phyloP scores from a whole-genome alignment of 176 grass and related monocot species.

The Musa schizocarpa region DNA sequence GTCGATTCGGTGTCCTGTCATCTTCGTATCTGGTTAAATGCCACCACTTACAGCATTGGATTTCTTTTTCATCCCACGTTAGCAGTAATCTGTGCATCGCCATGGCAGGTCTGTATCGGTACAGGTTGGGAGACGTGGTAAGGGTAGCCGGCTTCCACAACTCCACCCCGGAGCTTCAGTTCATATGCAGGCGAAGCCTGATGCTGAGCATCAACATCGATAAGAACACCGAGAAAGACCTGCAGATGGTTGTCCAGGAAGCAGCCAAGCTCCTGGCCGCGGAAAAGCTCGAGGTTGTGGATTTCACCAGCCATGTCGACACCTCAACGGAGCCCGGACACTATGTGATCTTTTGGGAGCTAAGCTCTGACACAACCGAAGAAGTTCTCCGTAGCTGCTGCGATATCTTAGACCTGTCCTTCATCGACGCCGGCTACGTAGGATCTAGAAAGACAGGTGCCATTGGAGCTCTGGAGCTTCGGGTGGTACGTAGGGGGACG shows the following conservation, averaged over 20 bases:
- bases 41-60: too few species aligned
- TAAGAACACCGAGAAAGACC: conserved; percentile 98
- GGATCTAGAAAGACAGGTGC: conserved; percentile 58
- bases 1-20: too few species aligned
- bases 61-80: too few species aligned
- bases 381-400: conserved; percentile 56
- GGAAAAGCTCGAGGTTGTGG: conserved; percentile 72
- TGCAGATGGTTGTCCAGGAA: conserved; percentile 71
- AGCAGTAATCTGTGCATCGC: too few species aligned
- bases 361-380: conserved; percentile 33
- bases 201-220: conserved; percentile 88
- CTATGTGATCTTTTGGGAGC: conserved; percentile 97
- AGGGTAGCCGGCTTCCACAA: conserved; percentile 65
- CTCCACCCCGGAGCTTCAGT: conserved; percentile 68
- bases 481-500: conserved; percentile 60
- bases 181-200: conserved; percentile 79
- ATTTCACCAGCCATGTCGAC: conserved; percentile 82
- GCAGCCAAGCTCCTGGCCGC: conserved; percentile 58
- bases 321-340: conserved; percentile 44
- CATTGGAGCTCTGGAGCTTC: conserved; percentile 76
- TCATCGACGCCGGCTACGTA: conserved; percentile 66
- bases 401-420: conserved; percentile 70
- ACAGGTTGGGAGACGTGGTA: conserved; percentile 80
- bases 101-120: conserved; percentile 64
- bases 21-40: too few species aligned